These are phyloP conservation scores for Pseudogymnoascus sp. DNA, from an alignment of 2,329 filamentous ascomycete species.

Conservation along the genomic window DNA sequence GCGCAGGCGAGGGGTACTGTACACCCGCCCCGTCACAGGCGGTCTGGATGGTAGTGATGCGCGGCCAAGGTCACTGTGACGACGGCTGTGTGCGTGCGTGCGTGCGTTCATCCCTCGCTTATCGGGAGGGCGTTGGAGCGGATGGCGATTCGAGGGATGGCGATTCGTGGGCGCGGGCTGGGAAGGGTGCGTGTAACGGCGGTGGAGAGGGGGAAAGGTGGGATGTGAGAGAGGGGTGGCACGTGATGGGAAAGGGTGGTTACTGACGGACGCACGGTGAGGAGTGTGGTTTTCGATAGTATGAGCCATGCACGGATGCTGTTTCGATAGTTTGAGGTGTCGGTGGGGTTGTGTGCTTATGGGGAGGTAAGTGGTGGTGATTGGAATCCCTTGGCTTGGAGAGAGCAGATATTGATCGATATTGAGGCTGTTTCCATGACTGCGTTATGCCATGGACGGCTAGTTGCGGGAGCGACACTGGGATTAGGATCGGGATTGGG, in stretches of 20 bases:
- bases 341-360: background rate
- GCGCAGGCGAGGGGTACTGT: background rate
- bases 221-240: background rate
- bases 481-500: too few relatives aligned
- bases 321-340: background rate
- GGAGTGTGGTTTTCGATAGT: background rate
- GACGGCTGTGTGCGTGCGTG: background rate
- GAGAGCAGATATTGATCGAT: background rate
- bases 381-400: too few relatives aligned
- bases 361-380: too few relatives aligned
- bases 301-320: background rate
- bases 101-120: background rate
- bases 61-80: too few relatives aligned
- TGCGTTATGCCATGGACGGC: background rate
- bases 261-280: too few relatives aligned
- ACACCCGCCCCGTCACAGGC: background rate
- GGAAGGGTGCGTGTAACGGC: background rate
- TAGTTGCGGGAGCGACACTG: background rate
- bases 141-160: background rate
- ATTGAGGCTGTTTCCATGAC: background rate
- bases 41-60: too few relatives aligned
- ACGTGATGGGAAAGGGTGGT: background rate
- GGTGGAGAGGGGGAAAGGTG: background rate
- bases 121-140: background rate
- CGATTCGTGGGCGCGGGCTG: background rate